Base-by-base conservation (phyloP, 2,329 filamentous ascomycete genomes). In the Didymella segeticola region DNA sequence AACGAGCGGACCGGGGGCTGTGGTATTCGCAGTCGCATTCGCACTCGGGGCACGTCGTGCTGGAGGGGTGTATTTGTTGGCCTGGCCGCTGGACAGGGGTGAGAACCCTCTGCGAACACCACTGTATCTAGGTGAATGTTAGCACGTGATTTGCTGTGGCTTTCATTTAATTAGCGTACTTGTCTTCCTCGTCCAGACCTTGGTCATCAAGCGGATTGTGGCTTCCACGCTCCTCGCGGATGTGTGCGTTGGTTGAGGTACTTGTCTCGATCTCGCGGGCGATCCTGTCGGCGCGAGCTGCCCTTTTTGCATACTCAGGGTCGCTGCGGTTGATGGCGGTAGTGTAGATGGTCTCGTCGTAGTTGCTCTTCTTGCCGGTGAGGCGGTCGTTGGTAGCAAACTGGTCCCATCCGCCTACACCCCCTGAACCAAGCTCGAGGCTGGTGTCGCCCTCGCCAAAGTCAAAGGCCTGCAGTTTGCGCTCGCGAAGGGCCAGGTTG, bases 331-430 rank as follows among this genome's bases (percentile, higher is more conserved):
- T 86, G 69, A 99, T 96, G 33, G 85, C 79, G 9, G 95, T 99
- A 1, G 95, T 99, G 78, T 99, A 99, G 36, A 95, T 86, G 64
- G 90, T 92, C 76, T 98, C 95, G 69, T 98, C 87, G 72, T 98
- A 99, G 66, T 92, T 91, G 46, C 89, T 95, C 75, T 86, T 91
- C 31, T 96, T 78, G 29, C 95, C 95, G 70, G 96, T 98, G 25
- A 91, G 85, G 50, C 86, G 83, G 76, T 96, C 90, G 69, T 98
- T 98, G 58, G 85, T 88, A 53, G 90, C 89, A 69, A 99, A 99
- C 74, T 99, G 95, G 72, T 99, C 93, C 95, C 95, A 99, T 9
- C 77, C 79, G 6, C 57, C 47, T 51, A 69, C 53, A 23, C 69
- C 73, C 14, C 67, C 68, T 22, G 75, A 85, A 66, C 95, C 91